A percentile compares a stretch with the other conserved stretches of the same genome.
Evolutionary conservation across 208 protist genomes (phyloP).

Genomic region (Leishmania tropica): DNA sequence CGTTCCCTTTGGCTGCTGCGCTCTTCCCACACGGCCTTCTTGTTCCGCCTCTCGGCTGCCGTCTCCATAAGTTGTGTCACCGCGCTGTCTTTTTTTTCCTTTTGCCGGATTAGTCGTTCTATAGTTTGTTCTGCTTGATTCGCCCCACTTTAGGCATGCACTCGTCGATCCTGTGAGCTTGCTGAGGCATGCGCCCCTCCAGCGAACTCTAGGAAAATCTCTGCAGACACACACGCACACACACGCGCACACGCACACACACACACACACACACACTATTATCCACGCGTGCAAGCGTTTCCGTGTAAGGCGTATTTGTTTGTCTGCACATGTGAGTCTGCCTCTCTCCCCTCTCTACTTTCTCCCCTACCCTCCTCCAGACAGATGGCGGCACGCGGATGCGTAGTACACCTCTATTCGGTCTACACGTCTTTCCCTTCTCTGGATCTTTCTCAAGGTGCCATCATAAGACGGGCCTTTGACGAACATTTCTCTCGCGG

Average conservation of each 20-base stretch:
- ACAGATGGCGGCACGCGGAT: not conserved
- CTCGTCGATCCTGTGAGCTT: not conserved
- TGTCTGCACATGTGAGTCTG: not conserved
- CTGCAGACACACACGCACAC: not conserved
- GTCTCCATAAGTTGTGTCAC: not conserved
- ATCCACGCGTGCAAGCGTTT: too few species aligned
- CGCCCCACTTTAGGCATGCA: not conserved
- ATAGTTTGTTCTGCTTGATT: not conserved
- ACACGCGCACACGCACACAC: too few species aligned
- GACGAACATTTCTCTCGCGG: not conserved
- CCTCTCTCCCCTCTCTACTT: not conserved
- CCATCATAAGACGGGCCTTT: not conserved
- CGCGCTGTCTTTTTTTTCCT: not conserved
- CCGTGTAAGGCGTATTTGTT: not conserved
- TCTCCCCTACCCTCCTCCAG: not conserved
- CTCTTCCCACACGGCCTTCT: not conserved
- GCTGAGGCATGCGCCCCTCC: not conserved
- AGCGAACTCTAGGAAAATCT: rapidly evolving
- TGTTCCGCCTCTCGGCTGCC: not conserved
- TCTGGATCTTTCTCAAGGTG: not conserved
- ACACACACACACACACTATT: too few species aligned
- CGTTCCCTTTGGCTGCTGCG: not conserved
- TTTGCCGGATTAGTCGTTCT: not conserved
- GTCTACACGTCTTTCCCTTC: not conserved
- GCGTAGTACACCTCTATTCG: not conserved